Base-by-base conservation (phyloP, 371 early-diverging fungal genomes). In the Mucor indicus region DNA sequence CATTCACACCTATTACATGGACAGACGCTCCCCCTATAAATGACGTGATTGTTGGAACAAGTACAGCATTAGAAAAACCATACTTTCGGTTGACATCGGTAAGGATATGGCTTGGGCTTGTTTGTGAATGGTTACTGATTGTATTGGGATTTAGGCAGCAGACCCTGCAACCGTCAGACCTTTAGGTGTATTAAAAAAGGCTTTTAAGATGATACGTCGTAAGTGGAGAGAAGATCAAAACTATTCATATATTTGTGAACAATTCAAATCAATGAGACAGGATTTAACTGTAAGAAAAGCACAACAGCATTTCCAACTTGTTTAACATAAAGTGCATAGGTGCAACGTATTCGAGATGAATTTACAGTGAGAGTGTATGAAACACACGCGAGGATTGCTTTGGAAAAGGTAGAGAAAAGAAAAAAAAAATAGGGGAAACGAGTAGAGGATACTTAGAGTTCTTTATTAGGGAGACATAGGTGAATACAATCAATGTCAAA, bases 401-500 rank as follows among this genome's bases (percentile, higher is more conserved):
- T 98, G 37, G 97, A 96, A 67, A 92, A 87, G 79, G 89, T 86
- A 60, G 37, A 25, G 2, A 19, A 35, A 25, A 38, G 10, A 24
- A 30, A 1, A 19, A n/a, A 19, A 5, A 19, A 1, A 33, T 17
- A 22, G 21, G 37, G 13, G 4, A 21, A 33, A 11, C 3, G 1
- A 7, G 12, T 17, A 31, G 5, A 23, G 10, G 2, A 13, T 32
- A n/a, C 44, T 32, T 48, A 15, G 30, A 29, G 6, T 29, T 29
- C 8, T 12, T 29, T 12, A 27, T 1, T 44, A 91, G 89, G 83
- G 89, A 29, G 98, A 98, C 65, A 69, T 96, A 17, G 96, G 96
- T 37, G 97, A 98, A 72, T 98, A 87, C 62, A 96, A 98, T 58
- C 95, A 96, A 62, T 98, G 98, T 61, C 94, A 95, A 67, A 91